phyloP scores from a whole-genome alignment of 1,284 basidiomycete species.

The Fomitopsis palustris region DNA sequence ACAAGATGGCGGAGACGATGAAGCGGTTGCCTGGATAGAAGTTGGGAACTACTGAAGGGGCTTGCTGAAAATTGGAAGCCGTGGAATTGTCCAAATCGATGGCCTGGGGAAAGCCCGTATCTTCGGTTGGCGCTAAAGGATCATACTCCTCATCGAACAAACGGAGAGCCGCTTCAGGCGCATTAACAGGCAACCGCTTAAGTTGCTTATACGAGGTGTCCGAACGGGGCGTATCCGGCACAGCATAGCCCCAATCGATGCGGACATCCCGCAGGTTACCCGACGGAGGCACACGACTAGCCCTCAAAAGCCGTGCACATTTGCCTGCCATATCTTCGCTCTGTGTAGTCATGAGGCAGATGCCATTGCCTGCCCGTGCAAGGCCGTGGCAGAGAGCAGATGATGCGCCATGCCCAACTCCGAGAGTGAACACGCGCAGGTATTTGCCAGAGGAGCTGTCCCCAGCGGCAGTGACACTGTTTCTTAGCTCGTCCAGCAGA shows the following conservation, averaged over 20 bases:
- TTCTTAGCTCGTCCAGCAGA: slow-evolving; percentile 24
- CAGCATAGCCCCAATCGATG: slow-evolving; percentile 43
- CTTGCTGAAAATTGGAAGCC: slow-evolving; percentile 38
- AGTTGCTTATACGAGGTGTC: not conserved
- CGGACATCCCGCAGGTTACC: slow-evolving; percentile 30
- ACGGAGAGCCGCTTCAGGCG: not conserved
- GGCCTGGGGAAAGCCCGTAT: slow-evolving; percentile 4
- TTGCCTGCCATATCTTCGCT: slow-evolving; percentile 44
- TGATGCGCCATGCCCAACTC: slow-evolving; percentile 48
- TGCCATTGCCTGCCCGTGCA: slow-evolving; percentile 48
- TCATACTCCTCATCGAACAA: not conserved
- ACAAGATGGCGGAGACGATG: slow-evolving; percentile 42
- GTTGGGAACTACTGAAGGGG: slow-evolving; percentile 36
- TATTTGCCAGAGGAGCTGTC: slow-evolving; percentile 17
- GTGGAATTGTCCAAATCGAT: slow-evolving; percentile 24
- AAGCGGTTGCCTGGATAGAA: slow-evolving; percentile 44
- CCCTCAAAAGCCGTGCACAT: slow-evolving; percentile 45
- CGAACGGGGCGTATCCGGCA: not conserved
- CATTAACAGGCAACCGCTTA: not conserved
- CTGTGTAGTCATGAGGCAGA: slow-evolving; percentile 40
- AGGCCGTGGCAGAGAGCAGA: slow-evolving; percentile 47
- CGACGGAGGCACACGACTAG: slow-evolving; percentile 43
- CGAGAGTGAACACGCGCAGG: slow-evolving; percentile 50
- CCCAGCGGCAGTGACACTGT: not conserved
- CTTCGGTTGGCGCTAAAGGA: not conserved